Evolutionary conservation across 2,329 filamentous ascomycete genomes (phyloP).

Genomic region (Sporothrix humicola): DNA sequence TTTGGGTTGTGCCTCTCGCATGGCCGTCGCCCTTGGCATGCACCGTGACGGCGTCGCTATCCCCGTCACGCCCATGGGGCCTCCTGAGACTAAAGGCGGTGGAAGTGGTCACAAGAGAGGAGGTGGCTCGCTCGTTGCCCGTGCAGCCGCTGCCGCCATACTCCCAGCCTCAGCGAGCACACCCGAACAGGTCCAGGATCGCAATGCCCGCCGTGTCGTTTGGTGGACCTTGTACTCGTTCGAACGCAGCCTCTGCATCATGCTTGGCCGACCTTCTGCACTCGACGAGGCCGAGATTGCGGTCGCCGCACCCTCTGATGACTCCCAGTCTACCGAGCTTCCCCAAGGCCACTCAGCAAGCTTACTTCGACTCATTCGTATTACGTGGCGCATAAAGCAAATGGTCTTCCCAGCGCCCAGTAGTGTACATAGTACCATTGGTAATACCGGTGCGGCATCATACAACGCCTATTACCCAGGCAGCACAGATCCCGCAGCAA

Average conservation of each 20-base stretch:
- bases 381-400: constrained; percentile 37
- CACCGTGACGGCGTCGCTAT: constrained; percentile 43
- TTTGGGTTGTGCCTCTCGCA: constrained; percentile 51
- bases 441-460: neutral
- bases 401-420: constrained; percentile 33
- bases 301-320: constrained; percentile 46
- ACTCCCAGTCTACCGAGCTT: constrained; percentile 29
- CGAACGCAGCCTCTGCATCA: constrained; percentile 51
- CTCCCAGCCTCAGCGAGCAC: neutral
- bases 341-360: constrained; percentile 31
- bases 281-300: constrained; percentile 47
- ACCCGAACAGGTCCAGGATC: constrained; percentile 39
- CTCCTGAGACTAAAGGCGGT: constrained; percentile 6
- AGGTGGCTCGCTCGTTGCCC: neutral
- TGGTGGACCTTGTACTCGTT: constrained; percentile 47
- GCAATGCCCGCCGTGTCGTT: constrained; percentile 43
- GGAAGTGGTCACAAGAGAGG: neutral
- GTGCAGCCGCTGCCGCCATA: neutral
- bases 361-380: constrained; percentile 33
- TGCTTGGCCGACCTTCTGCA: constrained; percentile 48
- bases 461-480: neutral
- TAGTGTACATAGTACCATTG: constrained; percentile 1
- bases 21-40: constrained; percentile 52
- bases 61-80: neutral
- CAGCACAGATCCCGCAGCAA: constrained; percentile 18